Evolutionary conservation across 768 basidiomycete genomes (phyloP).

Genomic region (Melanogaster broomeanus): DNA sequence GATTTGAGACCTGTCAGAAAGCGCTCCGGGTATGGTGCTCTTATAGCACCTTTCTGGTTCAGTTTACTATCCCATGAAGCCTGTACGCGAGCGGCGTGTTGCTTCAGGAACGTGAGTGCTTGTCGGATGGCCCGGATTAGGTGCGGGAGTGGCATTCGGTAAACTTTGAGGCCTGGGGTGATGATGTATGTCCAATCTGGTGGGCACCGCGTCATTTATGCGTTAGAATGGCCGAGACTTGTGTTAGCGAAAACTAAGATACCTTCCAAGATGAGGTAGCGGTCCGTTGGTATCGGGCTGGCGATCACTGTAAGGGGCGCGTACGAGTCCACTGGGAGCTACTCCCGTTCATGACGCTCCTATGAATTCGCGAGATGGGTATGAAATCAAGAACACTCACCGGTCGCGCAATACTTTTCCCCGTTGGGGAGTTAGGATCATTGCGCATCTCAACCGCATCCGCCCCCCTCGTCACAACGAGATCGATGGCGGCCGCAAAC

Average conservation of each 20-base stretch:
- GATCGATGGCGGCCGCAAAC: conserved; percentile 15
- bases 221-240: background rate
- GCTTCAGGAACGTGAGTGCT: conserved; percentile 15
- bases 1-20: too few species aligned
- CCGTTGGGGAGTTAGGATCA: background rate
- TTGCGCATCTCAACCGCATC: conserved; percentile 1
- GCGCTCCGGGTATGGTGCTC: too few species aligned
- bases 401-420: background rate
- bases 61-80: conserved; percentile 10
- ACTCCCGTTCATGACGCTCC: background rate
- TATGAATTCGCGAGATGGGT: background rate
- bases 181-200: conserved; percentile 33
- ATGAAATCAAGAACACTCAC: background rate
- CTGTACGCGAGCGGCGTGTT: conserved; percentile 8
- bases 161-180: conserved; percentile 22
- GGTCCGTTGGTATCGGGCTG: background rate
- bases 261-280: conserved; percentile 20
- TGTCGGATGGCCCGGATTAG: conserved; percentile 24
- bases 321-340: background rate
- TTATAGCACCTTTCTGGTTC: too few species aligned
- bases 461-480: conserved; percentile 18
- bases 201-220: background rate
- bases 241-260: background rate
- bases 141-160: conserved; percentile 23
- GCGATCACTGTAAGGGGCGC: conserved; percentile 6